A percentile compares a stretch with the other conserved stretches of the same genome.
Evolutionary conservation across 2,329 filamentous ascomycete species (phyloP).

Genomic region (Lachnellula hyalina): DNA sequence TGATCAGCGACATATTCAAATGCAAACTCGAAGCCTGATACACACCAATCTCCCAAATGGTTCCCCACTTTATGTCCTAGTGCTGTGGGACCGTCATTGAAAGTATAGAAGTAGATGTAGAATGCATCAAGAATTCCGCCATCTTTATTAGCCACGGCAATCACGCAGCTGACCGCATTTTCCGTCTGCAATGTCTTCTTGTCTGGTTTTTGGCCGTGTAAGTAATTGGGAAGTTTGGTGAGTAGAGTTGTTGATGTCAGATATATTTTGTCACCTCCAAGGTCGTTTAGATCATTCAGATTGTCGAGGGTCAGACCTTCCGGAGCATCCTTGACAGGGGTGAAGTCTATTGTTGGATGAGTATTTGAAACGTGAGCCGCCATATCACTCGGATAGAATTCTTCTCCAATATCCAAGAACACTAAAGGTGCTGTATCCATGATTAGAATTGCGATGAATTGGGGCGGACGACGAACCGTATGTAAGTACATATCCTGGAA

Average conservation of each 20-base stretch:
- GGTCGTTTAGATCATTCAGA: constrained; percentile 38
- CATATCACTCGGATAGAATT: constrained; percentile 43
- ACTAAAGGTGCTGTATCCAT: constrained; percentile 39
- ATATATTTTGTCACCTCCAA: constrained; percentile 37
- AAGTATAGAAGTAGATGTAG: constrained; percentile 28
- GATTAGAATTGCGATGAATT: neutral
- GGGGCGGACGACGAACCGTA: constrained; percentile 32
- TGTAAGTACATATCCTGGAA: constrained; percentile 38
- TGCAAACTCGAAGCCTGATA: neutral
- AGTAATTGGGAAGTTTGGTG: constrained; percentile 37
- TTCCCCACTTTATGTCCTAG: constrained; percentile 18
- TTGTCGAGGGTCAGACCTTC: constrained; percentile 40
- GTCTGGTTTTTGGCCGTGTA: constrained; percentile 44
- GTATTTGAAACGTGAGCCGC: constrained; percentile 39
- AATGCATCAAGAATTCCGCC: constrained; percentile 36
- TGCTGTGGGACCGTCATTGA: constrained; percentile 22
- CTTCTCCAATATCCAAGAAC: constrained; percentile 42
- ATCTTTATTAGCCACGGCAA: constrained; percentile 65
- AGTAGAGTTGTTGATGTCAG: constrained; percentile 42
- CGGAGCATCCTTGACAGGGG: constrained; percentile 29
- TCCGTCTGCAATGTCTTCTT: constrained; percentile 37
- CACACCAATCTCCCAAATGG: constrained; percentile 55
- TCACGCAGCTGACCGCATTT: constrained; percentile 49
- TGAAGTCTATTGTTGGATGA: constrained; percentile 38
- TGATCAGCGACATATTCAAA: neutral